Base-by-base conservation (phyloP, 2,329 filamentous ascomycete genomes). In the Dothideomycetidae sp. region DNA sequence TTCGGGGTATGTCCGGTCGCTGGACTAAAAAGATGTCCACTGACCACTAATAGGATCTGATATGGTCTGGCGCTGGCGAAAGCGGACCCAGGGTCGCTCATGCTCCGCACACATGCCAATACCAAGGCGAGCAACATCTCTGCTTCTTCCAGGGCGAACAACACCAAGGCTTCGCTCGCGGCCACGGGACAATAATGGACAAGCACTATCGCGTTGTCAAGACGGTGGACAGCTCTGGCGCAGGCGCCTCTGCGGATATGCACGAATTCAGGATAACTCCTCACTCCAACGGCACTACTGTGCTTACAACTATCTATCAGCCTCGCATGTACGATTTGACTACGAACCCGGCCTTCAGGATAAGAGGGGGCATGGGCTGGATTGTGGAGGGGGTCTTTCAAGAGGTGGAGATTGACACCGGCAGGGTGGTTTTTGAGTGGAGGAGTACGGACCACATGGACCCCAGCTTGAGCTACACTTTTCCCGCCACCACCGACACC, bases 371-470 rank as follows among this genome's bases (percentile, higher is more conserved):
- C 3, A 55, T 68, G 42, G 65, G 64, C 1, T 70, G 64, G 63
- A 50, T 70, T 23, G 63, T 68, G 44, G 61, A 69, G 48, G 64
- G 64, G 37, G 55, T 68, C 2, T 69, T 70, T 42, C 66, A 70
- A 47, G 67, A 71, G 50, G 55, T 71, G 19, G 63, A 73, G 39
- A 67, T 71, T 29, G 58, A 66, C 15, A 73, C 67, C 2, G 69
- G 70, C 2, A 57, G 64, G 29, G 51, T 75, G 3, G 43, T 74
- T 9, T 75, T 75, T 44, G 70, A 75, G 45, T 75, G 71, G 72
- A 62, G 61, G 18, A 68, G 66, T 44, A 53, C 74, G 7, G 68
- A 73, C 40, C 67, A 74, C 50, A 58, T 72, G n/a, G 57, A 61
- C 30, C 68, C 67, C 1, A 58, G 62, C 29, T 61, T 66, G 58